Conservation (phyloP, 2,329 filamentous ascomycete genomes). For the Fusarium sp. region DNA sequence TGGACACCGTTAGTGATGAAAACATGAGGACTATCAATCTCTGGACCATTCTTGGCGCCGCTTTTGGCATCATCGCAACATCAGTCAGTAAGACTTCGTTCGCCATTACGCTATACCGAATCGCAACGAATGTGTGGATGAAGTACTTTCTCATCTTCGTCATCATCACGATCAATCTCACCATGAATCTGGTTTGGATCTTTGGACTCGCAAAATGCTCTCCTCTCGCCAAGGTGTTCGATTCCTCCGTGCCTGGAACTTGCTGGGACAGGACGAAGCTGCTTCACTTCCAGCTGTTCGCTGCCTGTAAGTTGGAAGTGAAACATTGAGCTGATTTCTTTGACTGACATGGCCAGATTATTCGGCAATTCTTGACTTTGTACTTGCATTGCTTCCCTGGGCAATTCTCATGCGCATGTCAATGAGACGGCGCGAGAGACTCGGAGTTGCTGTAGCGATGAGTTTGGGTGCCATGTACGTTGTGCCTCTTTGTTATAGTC, state of each 20-base stretch:
- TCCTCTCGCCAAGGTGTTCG: constrained; percentile 45
- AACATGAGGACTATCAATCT: constrained; percentile 44
- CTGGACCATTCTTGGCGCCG: constrained; percentile 44
- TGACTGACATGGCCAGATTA: constrained; percentile 44
- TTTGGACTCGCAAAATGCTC: constrained; percentile 50
- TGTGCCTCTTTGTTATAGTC: not conserved
- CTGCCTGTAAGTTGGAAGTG: constrained; percentile 44
- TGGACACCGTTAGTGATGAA: constrained; percentile 38
- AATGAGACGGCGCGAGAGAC: constrained; percentile 48
- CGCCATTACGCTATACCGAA: constrained; percentile 51
- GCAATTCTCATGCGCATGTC: constrained; percentile 49
- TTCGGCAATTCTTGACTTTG: constrained; percentile 50
- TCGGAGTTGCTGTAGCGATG: constrained; percentile 52
- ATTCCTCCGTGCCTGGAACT: constrained; percentile 41
- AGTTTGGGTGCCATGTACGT: constrained; percentile 51
- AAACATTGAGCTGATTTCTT: fast-evolving
- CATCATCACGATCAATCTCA: constrained; percentile 50
- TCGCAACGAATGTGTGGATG: constrained; percentile 45
- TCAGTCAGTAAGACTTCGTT: constrained; percentile 54
- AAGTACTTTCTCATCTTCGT: constrained; percentile 48
- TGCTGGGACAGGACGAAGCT: constrained; percentile 48
- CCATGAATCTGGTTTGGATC: constrained; percentile 51
- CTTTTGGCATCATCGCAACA: constrained; percentile 51
- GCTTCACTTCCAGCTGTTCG: constrained; percentile 47
- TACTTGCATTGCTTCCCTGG: constrained; percentile 51